Percentiles rank a stretch among this genome's conserved stretches.
These are phyloP conservation scores for Vinca minor DNA, from an alignment of 257 asterid species.

Conservation along the genomic window DNA sequence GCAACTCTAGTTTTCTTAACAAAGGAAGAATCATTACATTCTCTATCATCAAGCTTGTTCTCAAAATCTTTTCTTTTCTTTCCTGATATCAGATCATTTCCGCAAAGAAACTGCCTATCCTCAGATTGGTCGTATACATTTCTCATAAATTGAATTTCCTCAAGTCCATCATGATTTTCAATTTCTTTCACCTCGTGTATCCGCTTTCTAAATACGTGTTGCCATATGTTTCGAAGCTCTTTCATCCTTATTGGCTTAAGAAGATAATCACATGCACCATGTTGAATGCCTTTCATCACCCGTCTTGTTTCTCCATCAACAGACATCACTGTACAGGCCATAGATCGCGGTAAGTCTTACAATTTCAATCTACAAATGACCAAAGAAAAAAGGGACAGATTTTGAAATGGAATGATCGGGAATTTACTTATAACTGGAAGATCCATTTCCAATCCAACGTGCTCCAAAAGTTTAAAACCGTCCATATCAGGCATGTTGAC, in stretches of 20 bases:
- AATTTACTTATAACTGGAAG: slow-evolving; percentile 87
- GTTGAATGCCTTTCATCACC: slow-evolving; percentile 77
- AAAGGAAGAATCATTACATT: slow-evolving; percentile 37
- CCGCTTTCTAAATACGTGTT: slow-evolving; percentile 63
- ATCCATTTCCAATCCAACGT: slow-evolving; percentile 93
- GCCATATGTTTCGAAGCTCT: slow-evolving; percentile 84
- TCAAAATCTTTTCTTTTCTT: slow-evolving; percentile 58
- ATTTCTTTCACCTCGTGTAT: slow-evolving; percentile 44
- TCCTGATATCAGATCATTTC: slow-evolving; percentile 40
- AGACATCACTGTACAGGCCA: slow-evolving; percentile 56
- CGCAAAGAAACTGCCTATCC: slow-evolving; percentile 38
- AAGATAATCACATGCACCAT: slow-evolving; percentile 83
- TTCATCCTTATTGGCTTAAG: slow-evolving; percentile 67
- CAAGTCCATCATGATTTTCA: slow-evolving; percentile 33
- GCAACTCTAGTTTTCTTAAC: slow-evolving; percentile 73
- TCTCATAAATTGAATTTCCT: slow-evolving; percentile 30
- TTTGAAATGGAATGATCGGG: neutral
- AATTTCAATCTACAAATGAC: neutral
- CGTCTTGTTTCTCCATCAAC: slow-evolving; percentile 67
- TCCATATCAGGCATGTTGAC: slow-evolving; percentile 99
- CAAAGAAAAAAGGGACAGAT: neutral
- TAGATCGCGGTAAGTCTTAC: neutral
- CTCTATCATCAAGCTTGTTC: slow-evolving; percentile 39
- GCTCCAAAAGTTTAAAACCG: slow-evolving; percentile 92
- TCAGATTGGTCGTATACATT: slow-evolving; percentile 38